Percentiles rank a stretch among this genome's conserved stretches.
Conservation (phyloP, 1,139 yeast genomes). For the Hemisphaericaspora xylanilytica region DNA sequence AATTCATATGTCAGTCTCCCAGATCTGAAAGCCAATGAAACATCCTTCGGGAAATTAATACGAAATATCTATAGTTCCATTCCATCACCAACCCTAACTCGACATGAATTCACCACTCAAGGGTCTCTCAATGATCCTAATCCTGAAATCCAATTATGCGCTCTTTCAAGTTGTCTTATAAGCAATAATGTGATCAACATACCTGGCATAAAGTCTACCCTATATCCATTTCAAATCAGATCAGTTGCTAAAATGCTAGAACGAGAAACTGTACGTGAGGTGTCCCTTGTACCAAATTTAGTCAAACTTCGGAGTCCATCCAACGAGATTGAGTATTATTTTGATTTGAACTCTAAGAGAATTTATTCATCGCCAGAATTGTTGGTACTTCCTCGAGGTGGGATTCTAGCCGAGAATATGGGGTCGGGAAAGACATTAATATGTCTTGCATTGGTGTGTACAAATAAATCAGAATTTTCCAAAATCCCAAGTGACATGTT, state of each 20-base stretch:
- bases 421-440: conserved; percentile 72
- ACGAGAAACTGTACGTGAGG: conserved; percentile 40
- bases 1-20: conserved; percentile 8
- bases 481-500: conserved; percentile 39
- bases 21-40: background rate
- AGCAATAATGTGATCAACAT: conserved; percentile 20
- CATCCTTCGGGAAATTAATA: conserved; percentile 21
- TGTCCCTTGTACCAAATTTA: conserved; percentile 45
- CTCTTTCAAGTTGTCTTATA: conserved; percentile 2
- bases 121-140: conserved; percentile 5
- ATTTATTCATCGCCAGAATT: conserved; percentile 36
- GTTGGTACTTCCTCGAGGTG: conserved; percentile 56
- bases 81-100: conserved; percentile 32
- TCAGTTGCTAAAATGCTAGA: conserved; percentile 60
- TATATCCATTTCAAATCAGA: conserved; percentile 57
- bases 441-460: conserved; percentile 58
- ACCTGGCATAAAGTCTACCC: conserved; percentile 47
- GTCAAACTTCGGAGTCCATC: conserved; percentile 26
- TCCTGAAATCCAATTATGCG: conserved; percentile 5
- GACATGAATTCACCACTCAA: background rate
- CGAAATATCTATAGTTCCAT: conserved; percentile 37
- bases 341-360: conserved; percentile 30
- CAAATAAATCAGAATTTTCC: conserved; percentile 53
- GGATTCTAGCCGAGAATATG: conserved; percentile 75
- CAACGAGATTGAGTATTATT: conserved; percentile 21